Base-by-base conservation (phyloP, 371 early-diverging fungal species). In the Mortierella sp. region DNA sequence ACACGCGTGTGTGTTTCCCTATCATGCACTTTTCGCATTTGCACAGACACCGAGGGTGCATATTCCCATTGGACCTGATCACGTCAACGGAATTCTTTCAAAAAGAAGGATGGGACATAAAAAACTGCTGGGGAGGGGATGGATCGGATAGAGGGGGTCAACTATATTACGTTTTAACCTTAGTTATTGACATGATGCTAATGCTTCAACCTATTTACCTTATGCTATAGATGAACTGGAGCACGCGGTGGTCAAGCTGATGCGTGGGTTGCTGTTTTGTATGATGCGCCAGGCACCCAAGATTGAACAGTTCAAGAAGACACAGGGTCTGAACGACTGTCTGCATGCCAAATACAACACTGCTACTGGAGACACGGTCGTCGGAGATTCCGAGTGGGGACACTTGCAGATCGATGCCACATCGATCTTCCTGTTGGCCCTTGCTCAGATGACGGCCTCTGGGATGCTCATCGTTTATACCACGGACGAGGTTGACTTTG, bases 321-420 rank as follows among this genome's bases (percentile, higher is more conserved):
- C 94, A 1, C 96, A 96, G 85, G 73, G 87, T 9, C 71, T 91
- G 8, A 80, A 87, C 47, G 91, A 97, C 81, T 86, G 95, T 31
- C 89, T 97, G 53, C 97, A 97, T 74, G 97, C 97, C 52, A 97
- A 97, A 85, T 96, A 96, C 86, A 93, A 93, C 68, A 97, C 97
- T 2, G 85, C 88, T 13, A 95, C 94, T 2, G 96, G 96, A 29
- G 96, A 91, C 70, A 94, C 95, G 8, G 97, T 97, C 29, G 96
- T 97, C 3, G 96, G 94, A 13, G 97, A 97, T 80, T 77, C 85
- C 11, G 95, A 94, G 66, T 96, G 96, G 96, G 96, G 94, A 34
- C 93, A 92, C 85, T 80, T 94, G 75, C 93, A 93, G 87, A 91
- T 96, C 77, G 97, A 96, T 85, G 96, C 97, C 34, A 95, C 96